A percentile compares a stretch with the other conserved stretches of the same genome.
Evolutionary conservation across 257 asterid genomes (phyloP).

Genomic region (Paulownia fortunei): DNA sequence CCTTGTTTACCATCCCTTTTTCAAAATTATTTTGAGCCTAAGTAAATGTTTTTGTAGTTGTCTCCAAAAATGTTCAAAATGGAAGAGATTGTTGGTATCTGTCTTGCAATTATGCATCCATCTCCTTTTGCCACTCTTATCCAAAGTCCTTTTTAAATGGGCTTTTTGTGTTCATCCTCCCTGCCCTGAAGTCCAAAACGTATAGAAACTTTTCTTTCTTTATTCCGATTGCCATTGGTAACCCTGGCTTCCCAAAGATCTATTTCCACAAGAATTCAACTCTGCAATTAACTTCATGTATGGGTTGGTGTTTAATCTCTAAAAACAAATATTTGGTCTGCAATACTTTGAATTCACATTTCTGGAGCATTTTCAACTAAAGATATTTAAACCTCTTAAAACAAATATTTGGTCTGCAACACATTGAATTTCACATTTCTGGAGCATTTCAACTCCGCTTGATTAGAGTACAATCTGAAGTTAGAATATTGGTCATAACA

Average conservation of each 20-base stretch:
- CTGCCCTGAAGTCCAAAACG: not conserved
- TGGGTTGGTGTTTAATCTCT: not conserved
- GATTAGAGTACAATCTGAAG: not conserved
- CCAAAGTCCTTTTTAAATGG: not conserved
- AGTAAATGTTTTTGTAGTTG: not conserved
- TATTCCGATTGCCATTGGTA: not conserved
- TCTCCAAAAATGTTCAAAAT: not conserved
- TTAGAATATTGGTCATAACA: not conserved
- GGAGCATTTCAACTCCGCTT: not conserved
- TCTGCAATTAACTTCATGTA: not conserved
- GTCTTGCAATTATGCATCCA: not conserved
- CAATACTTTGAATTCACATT: too few species aligned
- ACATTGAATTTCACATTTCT: not conserved
- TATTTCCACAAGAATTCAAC: not conserved
- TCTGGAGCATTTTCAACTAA: too few species aligned
- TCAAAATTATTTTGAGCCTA: not conserved
- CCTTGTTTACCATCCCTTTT: not conserved
- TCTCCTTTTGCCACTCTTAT: not conserved
- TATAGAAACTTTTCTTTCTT: not conserved
- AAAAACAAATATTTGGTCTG: too few species aligned
- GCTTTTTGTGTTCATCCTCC: not conserved
- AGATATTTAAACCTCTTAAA: not conserved
- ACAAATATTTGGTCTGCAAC: not conserved
- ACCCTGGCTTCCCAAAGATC: not conserved
- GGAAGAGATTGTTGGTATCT: not conserved